Conservation (phyloP, 106 monocot species). For the Dioscorea alata region DNA sequence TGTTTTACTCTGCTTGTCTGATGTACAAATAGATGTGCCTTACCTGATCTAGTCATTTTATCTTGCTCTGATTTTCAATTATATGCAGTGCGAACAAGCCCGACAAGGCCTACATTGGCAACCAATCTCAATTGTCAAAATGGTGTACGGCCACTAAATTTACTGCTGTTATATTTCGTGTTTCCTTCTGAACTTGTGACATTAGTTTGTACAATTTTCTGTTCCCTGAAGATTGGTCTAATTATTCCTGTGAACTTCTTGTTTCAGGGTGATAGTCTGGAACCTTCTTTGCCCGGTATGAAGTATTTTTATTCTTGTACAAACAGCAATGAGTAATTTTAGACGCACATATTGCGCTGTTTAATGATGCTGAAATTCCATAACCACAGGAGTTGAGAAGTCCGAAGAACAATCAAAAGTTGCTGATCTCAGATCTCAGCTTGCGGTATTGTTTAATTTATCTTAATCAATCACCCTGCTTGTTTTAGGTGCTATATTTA, state of each 20-base stretch:
- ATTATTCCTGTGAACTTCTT: not conserved
- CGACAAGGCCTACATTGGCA: not conserved
- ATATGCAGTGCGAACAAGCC: not conserved
- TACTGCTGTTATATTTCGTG: not conserved
- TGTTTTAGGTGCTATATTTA: not conserved
- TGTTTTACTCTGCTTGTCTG: not conserved
- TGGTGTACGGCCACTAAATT: not conserved
- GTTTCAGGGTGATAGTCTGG: conserved; percentile 22
- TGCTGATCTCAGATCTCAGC: conserved; percentile 34
- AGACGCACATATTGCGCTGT: not conserved
- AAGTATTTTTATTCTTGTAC: not conserved
- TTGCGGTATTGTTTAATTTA: conserved; percentile 33
- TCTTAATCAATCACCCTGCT: not conserved
- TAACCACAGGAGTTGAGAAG: conserved; percentile 9
- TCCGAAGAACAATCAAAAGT: conserved; percentile 12
- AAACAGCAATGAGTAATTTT: not conserved
- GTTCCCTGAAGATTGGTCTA: not conserved
- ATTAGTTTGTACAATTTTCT: not conserved
- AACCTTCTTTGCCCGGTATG: conserved; percentile 24
- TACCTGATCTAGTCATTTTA: not conserved
- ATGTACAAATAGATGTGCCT: not conserved
- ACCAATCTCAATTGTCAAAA: not conserved
- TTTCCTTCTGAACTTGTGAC: not conserved
- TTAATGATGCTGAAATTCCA: not conserved
- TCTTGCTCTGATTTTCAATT: too few species aligned